These are phyloP conservation scores for Rachicladosporium sp. DNA, from an alignment of 2,329 filamentous ascomycete genomes.

Conservation along the genomic window DNA sequence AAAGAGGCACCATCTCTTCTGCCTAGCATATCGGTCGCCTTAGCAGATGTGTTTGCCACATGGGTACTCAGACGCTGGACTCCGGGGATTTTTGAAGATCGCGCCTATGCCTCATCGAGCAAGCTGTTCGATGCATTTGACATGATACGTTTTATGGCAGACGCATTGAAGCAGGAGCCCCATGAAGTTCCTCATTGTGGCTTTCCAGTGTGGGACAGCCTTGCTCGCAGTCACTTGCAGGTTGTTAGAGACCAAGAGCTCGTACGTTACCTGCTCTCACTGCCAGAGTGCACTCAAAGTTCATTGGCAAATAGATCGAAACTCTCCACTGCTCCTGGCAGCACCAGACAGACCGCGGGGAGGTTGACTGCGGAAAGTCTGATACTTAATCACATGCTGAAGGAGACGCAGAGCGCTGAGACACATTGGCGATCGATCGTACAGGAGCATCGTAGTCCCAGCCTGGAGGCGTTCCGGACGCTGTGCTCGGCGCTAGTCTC, in stretches of 20 bases:
- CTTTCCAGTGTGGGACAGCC: slow-evolving; percentile 26
- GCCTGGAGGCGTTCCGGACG: neutral
- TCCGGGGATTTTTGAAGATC: slow-evolving; percentile 50
- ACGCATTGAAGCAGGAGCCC: slow-evolving; percentile 48
- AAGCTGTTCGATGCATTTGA: slow-evolving; percentile 52
- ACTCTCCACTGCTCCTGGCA: no score
- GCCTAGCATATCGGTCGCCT: slow-evolving; percentile 54
- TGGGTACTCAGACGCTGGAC: slow-evolving; percentile 80
- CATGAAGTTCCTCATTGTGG: slow-evolving; percentile 7
- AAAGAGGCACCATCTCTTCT: slow-evolving; percentile 54
- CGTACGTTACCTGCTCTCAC: slow-evolving; percentile 38
- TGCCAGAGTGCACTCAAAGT: slow-evolving; percentile 3
- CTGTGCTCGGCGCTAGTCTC: slow-evolving; percentile 2
- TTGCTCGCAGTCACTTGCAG: slow-evolving; percentile 34
- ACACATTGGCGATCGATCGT: no score
- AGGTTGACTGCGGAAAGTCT: no score
- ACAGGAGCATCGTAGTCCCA: no score
- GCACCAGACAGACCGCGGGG: no score
- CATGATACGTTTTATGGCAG: slow-evolving; percentile 55
- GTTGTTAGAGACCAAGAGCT: slow-evolving; percentile 29
- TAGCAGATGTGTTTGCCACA: slow-evolving; percentile 58
- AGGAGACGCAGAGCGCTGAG: no score
- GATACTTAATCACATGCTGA: no score
- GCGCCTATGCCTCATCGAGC: slow-evolving; percentile 52
- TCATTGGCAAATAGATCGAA: neutral